Evolutionary conservation across 202 grass and related monocot genomes (phyloP).

Genomic region (Thinopyrum obtusiflorum): DNA sequence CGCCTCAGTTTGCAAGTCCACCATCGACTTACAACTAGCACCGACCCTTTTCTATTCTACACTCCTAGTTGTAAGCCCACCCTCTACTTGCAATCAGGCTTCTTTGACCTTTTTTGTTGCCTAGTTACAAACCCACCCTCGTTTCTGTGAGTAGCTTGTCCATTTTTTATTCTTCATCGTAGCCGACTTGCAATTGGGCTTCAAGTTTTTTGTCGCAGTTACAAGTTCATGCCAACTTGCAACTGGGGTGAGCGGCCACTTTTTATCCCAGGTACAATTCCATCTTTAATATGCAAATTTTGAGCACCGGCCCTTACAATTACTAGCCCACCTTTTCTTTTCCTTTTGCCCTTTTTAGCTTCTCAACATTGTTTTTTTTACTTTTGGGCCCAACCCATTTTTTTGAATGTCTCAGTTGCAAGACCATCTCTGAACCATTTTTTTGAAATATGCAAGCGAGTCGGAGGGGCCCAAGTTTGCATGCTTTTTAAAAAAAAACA

Average conservation of each 20-base stretch:
- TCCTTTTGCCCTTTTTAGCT: no score
- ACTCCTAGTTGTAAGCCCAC: not conserved
- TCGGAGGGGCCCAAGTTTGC: no score
- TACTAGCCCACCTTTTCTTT: not conserved
- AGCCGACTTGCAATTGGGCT: not conserved
- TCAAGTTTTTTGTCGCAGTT: not conserved
- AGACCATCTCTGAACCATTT: no score
- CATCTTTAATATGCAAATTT: not conserved
- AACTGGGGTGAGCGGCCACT: not conserved
- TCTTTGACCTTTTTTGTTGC: no score
- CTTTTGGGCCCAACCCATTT: no score
- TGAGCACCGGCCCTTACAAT: not conserved
- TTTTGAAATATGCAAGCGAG: no score
- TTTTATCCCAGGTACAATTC: not conserved
- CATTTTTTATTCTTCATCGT: not conserved
- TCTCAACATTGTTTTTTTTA: no score
- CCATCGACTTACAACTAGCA: not conserved
- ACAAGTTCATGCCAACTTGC: not conserved
- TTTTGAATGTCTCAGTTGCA: no score
- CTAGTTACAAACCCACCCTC: not conserved
- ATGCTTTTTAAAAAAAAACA: no score
- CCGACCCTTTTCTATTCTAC: not conserved
- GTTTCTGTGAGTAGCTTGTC: not conserved
- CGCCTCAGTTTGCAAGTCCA: not conserved
- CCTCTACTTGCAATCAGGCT: no score